Percentiles rank a stretch among this genome's conserved stretches.
These are phyloP conservation scores for Brettanomyces bruxellensis DNA, from an alignment of 805 yeast genomes.

Conservation along the genomic window DNA sequence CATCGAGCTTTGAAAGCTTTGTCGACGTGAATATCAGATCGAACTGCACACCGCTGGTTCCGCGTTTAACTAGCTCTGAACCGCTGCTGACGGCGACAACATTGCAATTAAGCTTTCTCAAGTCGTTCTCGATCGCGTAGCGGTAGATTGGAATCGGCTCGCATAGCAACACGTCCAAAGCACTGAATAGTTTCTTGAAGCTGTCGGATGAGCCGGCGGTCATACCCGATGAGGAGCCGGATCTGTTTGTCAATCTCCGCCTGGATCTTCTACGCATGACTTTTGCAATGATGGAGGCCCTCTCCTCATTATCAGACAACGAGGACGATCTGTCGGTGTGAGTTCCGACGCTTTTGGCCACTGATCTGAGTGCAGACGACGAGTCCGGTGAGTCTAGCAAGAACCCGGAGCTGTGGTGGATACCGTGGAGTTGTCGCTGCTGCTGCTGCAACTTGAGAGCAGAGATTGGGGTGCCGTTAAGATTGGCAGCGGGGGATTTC, in stretches of 20 bases:
- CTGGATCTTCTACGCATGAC: slow-evolving; percentile 22
- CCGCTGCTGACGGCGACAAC: slow-evolving; percentile 73
- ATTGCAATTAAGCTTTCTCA: slow-evolving; percentile 67
- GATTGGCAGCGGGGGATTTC: slow-evolving; percentile 15
- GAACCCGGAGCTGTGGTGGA: background rate
- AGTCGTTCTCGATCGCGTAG: slow-evolving; percentile 50
- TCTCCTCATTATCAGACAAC: slow-evolving; percentile 65
- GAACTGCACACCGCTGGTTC: slow-evolving; percentile 75
- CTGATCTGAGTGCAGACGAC: background rate
- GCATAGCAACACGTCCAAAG: slow-evolving; percentile 66
- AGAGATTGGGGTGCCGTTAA: slow-evolving; percentile 2
- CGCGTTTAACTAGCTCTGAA: slow-evolving; percentile 72
- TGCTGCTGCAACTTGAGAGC: background rate
- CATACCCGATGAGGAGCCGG: slow-evolving; percentile 18
- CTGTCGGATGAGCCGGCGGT: slow-evolving; percentile 10
- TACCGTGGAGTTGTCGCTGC: background rate
- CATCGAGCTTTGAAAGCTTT: slow-evolving; percentile 56
- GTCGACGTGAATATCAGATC: slow-evolving; percentile 77
- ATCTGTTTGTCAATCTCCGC: slow-evolving; percentile 40
- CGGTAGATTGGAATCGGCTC: slow-evolving; percentile 82
- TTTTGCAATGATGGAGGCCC: slow-evolving; percentile 40
- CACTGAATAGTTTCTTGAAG: slow-evolving; percentile 12
- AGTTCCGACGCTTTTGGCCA: slow-evolving; percentile 1
- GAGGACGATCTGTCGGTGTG: slow-evolving; percentile 35
- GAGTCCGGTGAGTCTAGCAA: background rate